Percentiles rank a stretch among this genome's conserved stretches.
phyloP scores from a whole-genome alignment of 2,329 filamentous ascomycete species.

The Chrysoporthe cubensis region DNA sequence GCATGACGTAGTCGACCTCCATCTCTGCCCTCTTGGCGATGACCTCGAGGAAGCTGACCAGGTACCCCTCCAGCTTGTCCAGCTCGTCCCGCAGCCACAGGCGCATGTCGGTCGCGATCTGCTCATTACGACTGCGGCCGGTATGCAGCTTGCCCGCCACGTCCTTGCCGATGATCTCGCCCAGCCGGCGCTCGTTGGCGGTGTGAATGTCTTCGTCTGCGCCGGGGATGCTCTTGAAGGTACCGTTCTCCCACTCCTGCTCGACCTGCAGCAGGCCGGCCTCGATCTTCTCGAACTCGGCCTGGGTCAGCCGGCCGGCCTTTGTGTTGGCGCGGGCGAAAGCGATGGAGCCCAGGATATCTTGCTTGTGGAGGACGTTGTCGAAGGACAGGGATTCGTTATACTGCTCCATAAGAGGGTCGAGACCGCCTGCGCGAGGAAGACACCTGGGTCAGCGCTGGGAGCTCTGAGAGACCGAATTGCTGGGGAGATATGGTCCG shows the following conservation, averaged over 20 bases:
- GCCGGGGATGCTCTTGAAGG: constrained; percentile 55
- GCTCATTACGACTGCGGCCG: constrained; percentile 84
- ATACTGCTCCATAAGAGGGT: constrained; percentile 85
- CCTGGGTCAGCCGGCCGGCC: constrained; percentile 70
- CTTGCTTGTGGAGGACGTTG: constrained; percentile 75
- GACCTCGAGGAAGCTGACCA: constrained; percentile 72
- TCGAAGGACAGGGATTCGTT: constrained; percentile 84
- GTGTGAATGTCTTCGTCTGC: constrained; percentile 68
- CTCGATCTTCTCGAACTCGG: constrained; percentile 77
- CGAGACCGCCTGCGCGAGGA: constrained; percentile 67
- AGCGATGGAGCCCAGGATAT: constrained; percentile 79
- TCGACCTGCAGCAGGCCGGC: constrained; percentile 64
- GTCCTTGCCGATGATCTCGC: constrained; percentile 85
- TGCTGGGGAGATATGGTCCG: background rate
- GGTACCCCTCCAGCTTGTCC: constrained; percentile 67
- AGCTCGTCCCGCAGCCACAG: constrained; percentile 83
- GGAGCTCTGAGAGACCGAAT: no score
- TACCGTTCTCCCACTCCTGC: constrained; percentile 56
- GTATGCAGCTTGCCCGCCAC: constrained; percentile 90
- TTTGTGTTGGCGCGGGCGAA: constrained; percentile 81
- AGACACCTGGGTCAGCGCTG: constrained; percentile 3
- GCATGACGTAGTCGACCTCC: constrained; percentile 80
- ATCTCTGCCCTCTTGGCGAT: constrained; percentile 70
- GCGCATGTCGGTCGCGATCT: constrained; percentile 88
- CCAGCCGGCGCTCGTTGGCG: constrained; percentile 72